Percentiles rank a stretch among this genome's conserved stretches.
Evolutionary conservation across 257 asterid species (phyloP).

Genomic region (Craterostigma plantagineum): DNA sequence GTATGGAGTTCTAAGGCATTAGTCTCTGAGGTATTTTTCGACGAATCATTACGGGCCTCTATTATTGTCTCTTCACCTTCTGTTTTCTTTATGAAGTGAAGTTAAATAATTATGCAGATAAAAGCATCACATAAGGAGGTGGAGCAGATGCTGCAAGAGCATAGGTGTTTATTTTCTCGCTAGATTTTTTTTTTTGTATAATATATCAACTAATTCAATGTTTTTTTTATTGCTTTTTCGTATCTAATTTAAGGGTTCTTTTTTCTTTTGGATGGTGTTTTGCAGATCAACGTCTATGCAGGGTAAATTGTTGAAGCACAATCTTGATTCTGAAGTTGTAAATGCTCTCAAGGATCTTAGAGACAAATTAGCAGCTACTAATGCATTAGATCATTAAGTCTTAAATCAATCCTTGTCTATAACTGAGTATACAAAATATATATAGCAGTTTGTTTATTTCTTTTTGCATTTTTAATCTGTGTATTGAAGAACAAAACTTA

Average conservation of each 20-base stretch:
- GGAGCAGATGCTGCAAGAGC: constrained; percentile 68
- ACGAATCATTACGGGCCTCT: constrained; percentile 1
- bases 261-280: background rate
- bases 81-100: constrained; percentile 13
- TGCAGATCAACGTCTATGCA: constrained; percentile 88
- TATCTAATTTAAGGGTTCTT: background rate
- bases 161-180: constrained; percentile 30
- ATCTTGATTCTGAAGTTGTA: constrained; percentile 76
- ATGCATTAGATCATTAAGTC: constrained; percentile 5
- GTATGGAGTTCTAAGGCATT: constrained; percentile 94
- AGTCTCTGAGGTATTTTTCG: constrained; percentile 67
- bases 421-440: no score
- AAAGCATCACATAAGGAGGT: constrained; percentile 82
- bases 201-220: no score
- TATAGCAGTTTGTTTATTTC: no score
- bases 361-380: constrained; percentile 55
- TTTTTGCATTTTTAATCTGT: no score
- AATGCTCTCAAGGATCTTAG: constrained; percentile 88
- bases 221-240: background rate
- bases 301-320: constrained; percentile 85
- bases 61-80: constrained; percentile 1
- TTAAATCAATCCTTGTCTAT: no score
- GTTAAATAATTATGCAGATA: no score
- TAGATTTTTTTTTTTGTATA: no score
- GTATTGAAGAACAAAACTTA: no score